phyloP scores from a whole-genome alignment of 2,329 filamentous ascomycete species.

The Paraconiothyrium sp. region DNA sequence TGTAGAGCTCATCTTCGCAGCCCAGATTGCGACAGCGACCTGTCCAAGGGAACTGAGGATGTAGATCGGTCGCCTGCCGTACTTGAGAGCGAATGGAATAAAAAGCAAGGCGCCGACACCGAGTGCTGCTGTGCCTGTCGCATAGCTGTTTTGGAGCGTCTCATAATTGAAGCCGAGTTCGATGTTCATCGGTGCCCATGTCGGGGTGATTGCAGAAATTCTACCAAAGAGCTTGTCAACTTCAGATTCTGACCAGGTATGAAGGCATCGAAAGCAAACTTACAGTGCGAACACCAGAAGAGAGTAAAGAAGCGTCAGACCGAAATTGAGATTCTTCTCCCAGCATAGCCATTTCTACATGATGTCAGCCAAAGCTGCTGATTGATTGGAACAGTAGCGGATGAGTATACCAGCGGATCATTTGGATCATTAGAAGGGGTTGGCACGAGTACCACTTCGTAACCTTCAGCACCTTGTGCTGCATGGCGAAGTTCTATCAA shows the following conservation, averaged over 20 bases:
- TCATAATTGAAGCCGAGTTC: slow-evolving; percentile 55
- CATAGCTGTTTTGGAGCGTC: slow-evolving; percentile 57
- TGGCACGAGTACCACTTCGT: not conserved
- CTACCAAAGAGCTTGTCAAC: not conserved
- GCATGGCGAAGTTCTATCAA: not conserved
- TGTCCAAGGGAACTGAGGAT: slow-evolving; percentile 54
- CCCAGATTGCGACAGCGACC: slow-evolving; percentile 54
- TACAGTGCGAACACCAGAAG: no score
- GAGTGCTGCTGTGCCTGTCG: slow-evolving; percentile 54
- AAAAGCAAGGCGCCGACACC: slow-evolving; percentile 55
- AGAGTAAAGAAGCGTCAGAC: not conserved
- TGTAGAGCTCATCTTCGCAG: slow-evolving; percentile 53
- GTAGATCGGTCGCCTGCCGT: slow-evolving; percentile 58
- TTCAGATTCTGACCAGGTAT: no score
- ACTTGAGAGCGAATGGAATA: slow-evolving; percentile 59
- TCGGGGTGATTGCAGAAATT: not conserved
- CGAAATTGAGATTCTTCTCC: not conserved
- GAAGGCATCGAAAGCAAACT: no score
- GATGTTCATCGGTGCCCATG: slow-evolving; percentile 54
- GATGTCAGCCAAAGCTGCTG: no score
- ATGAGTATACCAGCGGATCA: not conserved
- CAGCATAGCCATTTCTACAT: not conserved
- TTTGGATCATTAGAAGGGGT: not conserved
- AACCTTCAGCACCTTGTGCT: not conserved
- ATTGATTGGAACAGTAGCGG: no score